Evolutionary conservation across 2,329 filamentous ascomycete species (phyloP), one percentile per base, ranked within the genome.

Genomic region (Lecanicillium sp.): DNA sequence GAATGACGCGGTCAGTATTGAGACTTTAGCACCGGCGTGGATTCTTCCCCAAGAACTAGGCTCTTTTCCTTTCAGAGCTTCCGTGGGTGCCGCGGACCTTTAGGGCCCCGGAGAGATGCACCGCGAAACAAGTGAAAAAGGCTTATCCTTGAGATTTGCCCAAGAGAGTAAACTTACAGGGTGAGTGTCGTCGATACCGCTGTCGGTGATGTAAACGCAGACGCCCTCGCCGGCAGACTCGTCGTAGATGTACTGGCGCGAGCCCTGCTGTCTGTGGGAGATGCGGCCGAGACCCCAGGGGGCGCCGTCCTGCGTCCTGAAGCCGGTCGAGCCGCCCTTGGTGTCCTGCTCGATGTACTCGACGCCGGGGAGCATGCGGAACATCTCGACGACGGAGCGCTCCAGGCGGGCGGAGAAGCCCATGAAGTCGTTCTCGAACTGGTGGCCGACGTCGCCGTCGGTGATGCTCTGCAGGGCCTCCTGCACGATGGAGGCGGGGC

Each of bases 181-280:
- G 26, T 57, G 54, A 8, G 7, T 44, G 2, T 55, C 39, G 20
- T 51, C 55, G 49, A 68, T 63, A 12, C 69, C 68, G 15, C 66
- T 65, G 56, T 71, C 69, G 35, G 71, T 61, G 20, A 71, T 58
- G 51, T 71, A 71, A 23, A 61, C 63, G 15, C 60, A 69, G 7
- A 62, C 61, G 17, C 60, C 64, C 41, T 56, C 50, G 20, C 65
- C 67, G 0, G 61, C 60, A 7, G 54, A 55, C 2, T 53, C 51
- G 39, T 67, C 60, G 52, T 65, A 67, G 23, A 53, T 30, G 52
- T 65, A 67, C 7, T 47, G 48, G 8, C 46, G 49, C 0, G 51
- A 32, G 29, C 52, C 52, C 2, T 55, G 49, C 4, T 19, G 21
- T 10, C 58, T 32, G 21, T 50, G 48, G 5, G 41, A 50, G 36